phyloP scores from a whole-genome alignment of 192 early-diverging fungal genomes.

The Rhizophlyctis rosea region DNA sequence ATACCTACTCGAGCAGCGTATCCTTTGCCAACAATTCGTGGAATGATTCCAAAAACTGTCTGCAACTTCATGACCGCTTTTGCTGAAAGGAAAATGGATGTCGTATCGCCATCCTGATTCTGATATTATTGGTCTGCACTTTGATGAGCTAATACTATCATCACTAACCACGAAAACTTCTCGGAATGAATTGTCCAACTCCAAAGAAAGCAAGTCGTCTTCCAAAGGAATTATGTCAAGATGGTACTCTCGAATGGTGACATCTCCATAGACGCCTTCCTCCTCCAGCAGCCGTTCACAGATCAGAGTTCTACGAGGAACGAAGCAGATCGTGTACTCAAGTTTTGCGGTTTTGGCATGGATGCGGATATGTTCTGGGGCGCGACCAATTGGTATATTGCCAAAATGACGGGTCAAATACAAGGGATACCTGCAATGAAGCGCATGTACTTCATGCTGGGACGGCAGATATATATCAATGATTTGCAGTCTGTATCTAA shows the following conservation, averaged over 20 bases:
- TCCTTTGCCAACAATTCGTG: constrained; percentile 88
- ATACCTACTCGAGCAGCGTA: constrained; percentile 55
- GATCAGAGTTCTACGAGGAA: constrained; percentile 81
- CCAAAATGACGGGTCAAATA: background rate
- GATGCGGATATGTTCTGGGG: constrained; percentile 16
- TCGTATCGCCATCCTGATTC: constrained; percentile 69
- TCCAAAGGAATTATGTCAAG: constrained; percentile 91
- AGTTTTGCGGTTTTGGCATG: constrained; percentile 6
- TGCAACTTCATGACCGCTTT: constrained; percentile 89
- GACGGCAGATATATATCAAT: constrained; percentile 82
- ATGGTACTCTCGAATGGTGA: constrained; percentile 81
- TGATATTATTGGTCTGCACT: background rate
- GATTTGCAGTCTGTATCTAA: constrained; percentile 69
- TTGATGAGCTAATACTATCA: background rate
- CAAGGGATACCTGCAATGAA: constrained; percentile 19
- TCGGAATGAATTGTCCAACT: constrained; percentile 76
- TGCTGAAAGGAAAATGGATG: constrained; percentile 67
- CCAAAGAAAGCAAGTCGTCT: constrained; percentile 85
- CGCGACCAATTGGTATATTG: background rate
- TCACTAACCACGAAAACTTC: constrained; percentile 69
- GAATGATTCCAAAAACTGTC: constrained; percentile 81
- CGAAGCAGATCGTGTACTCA: constrained; percentile 65
- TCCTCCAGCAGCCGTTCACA: constrained; percentile 95
- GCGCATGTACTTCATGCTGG: constrained; percentile 66
- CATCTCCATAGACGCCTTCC: constrained; percentile 83